A percentile compares a stretch with the other conserved stretches of the same genome.
These are phyloP conservation scores for Rhodocollybia butyracea DNA, from an alignment of 768 basidiomycete species.

Conservation along the genomic window DNA sequence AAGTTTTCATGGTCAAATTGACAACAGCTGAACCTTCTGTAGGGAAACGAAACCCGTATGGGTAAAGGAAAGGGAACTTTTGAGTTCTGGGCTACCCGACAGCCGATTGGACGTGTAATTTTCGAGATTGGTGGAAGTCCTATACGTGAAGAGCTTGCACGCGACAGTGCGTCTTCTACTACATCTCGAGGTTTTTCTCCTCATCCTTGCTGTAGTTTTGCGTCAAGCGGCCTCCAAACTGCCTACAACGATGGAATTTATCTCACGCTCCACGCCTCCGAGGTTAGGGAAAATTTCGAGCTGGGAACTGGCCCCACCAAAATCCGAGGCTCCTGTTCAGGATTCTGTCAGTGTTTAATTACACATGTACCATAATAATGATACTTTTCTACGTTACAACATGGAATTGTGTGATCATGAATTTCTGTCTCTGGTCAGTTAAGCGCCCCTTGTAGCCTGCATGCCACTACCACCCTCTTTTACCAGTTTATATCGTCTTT, in stretches of 20 bases:
- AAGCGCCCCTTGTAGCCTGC: too few relatives aligned
- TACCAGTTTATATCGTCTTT: slow-evolving; percentile 57
- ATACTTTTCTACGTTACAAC: too few relatives aligned
- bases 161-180: slow-evolving; percentile 62
- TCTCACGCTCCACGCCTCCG: slow-evolving; percentile 63
- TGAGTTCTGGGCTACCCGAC: slow-evolving; percentile 96
- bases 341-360: too few relatives aligned
- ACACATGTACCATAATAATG: too few relatives aligned
- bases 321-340: too few relatives aligned
- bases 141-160: slow-evolving; percentile 88
- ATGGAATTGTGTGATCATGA: too few relatives aligned
- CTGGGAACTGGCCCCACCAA: too few relatives aligned
- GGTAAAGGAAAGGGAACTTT: slow-evolving; percentile 98
- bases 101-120: slow-evolving; percentile 84
- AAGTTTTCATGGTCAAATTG: neutral
- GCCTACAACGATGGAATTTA: slow-evolving; percentile 86
- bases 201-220: slow-evolving; percentile 52
- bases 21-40: neutral
- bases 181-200: neutral
- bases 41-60: slow-evolving; percentile 99
- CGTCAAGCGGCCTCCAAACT: slow-evolving; percentile 86
- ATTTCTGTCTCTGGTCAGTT: too few relatives aligned
- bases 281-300: slow-evolving; percentile 77
- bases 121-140: slow-evolving; percentile 91
- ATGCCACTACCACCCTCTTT: slow-evolving; percentile 31